A percentile compares a stretch with the other conserved stretches of the same genome.
Evolutionary conservation across 2,329 filamentous ascomycete species (phyloP).

Genomic region (Talaromyces rugulosus): DNA sequence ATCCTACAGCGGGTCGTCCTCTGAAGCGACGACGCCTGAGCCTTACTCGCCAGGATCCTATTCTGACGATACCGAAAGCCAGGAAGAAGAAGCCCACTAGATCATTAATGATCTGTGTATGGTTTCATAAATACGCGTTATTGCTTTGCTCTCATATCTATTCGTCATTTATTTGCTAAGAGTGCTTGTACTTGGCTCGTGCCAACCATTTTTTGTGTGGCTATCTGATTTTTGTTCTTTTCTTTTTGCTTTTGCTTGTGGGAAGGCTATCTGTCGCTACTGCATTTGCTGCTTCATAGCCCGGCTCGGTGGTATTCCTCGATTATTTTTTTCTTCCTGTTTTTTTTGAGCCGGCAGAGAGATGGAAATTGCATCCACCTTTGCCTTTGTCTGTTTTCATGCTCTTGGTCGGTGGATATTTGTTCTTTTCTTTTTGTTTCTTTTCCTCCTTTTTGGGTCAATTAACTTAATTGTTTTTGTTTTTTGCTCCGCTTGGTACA

Average conservation of each 20-base stretch:
- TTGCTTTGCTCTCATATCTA: background rate
- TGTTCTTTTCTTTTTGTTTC: background rate
- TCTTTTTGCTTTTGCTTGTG: background rate
- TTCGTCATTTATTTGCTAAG: background rate
- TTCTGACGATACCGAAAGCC: constrained; percentile 8
- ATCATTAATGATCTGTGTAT: background rate
- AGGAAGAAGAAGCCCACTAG: constrained; percentile 3
- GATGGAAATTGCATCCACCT: background rate
- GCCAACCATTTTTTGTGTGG: background rate
- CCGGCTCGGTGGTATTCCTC: constrained; percentile 14
- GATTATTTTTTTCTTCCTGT: constrained; percentile 11
- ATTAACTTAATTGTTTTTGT: background rate
- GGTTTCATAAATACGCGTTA: background rate
- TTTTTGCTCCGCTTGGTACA: background rate
- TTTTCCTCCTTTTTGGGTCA: background rate
- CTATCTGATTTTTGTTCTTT: background rate
- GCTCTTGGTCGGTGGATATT: background rate
- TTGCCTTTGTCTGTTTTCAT: constrained; percentile 11
- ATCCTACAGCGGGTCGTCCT: constrained; percentile 2
- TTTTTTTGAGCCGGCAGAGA: background rate
- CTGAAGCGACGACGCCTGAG: constrained; percentile 7
- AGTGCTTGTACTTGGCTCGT: background rate
- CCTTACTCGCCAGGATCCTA: constrained; percentile 12
- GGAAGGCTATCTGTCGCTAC: constrained; percentile 14
- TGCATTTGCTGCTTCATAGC: constrained; percentile 8